phyloP scores from a whole-genome alignment of 192 early-diverging fungal species.

The Geranomyces variabilis region DNA sequence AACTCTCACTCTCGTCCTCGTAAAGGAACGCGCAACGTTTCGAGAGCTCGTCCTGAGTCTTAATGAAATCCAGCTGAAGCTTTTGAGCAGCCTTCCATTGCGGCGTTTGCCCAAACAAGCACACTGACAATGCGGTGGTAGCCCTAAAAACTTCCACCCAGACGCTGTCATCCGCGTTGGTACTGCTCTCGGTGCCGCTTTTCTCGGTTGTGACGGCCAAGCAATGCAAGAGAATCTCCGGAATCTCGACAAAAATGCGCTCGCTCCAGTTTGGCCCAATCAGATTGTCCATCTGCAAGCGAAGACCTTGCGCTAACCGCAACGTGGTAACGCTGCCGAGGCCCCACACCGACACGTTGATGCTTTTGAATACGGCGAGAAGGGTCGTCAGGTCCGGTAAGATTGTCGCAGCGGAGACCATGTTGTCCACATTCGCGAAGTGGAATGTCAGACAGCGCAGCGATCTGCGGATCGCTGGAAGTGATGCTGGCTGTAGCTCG shows the following conservation, averaged over 20 bases:
- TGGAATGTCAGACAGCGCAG: slow-evolving; percentile 67
- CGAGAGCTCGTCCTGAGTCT: slow-evolving; percentile 64
- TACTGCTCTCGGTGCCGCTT: background rate
- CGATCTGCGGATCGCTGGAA: slow-evolving; percentile 55
- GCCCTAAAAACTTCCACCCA: slow-evolving; percentile 74
- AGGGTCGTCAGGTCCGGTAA: slow-evolving; percentile 68
- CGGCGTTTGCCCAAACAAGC: slow-evolving; percentile 56
- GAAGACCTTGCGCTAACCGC: slow-evolving; percentile 60
- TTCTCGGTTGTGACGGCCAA: slow-evolving; percentile 50
- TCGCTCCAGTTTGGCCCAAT: slow-evolving; percentile 59
- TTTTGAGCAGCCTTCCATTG: slow-evolving; percentile 52
- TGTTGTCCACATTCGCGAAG: slow-evolving; percentile 68
- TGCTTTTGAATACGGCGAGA: slow-evolving; percentile 54
- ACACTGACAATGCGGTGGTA: slow-evolving; percentile 59
- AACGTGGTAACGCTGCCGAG: slow-evolving; percentile 53
- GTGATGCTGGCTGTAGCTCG: slow-evolving; percentile 65
- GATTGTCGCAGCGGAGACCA: slow-evolving; percentile 46
- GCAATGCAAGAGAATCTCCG: slow-evolving; percentile 53
- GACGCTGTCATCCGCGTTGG: slow-evolving; percentile 29
- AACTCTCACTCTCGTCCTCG: slow-evolving; percentile 17
- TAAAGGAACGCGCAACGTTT: slow-evolving; percentile 60
- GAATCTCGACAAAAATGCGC: slow-evolving; percentile 61
- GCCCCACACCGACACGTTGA: slow-evolving; percentile 67
- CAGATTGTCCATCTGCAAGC: slow-evolving; percentile 66
- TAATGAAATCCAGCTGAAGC: slow-evolving; percentile 65